Percentiles rank a stretch among this genome's conserved stretches.
Evolutionary conservation across 1,284 basidiomycete genomes (phyloP).

Genomic region (Flammula alnicola): DNA sequence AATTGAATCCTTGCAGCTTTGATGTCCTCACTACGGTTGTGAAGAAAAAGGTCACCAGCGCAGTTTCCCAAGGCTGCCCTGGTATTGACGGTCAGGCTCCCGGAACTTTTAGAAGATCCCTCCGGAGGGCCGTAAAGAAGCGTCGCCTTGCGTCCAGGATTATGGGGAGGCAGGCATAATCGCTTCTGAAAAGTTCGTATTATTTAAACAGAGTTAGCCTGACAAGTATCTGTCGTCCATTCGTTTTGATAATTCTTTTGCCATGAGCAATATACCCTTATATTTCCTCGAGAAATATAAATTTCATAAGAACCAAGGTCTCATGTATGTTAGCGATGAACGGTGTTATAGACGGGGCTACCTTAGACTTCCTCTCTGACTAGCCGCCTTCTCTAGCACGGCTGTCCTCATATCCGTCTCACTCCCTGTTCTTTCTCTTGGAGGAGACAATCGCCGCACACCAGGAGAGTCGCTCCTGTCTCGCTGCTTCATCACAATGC

Average conservation of each 20-base stretch:
- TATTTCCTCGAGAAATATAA: neutral
- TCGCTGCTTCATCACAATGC: slow-evolving; percentile 32
- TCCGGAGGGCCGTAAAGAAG: slow-evolving; percentile 15
- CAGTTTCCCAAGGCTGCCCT: slow-evolving; percentile 19
- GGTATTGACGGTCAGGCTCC: slow-evolving; percentile 29
- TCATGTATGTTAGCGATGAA: neutral
- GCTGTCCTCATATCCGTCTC: slow-evolving; percentile 28
- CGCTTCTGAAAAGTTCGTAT: neutral
- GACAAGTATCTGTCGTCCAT: slow-evolving; percentile 9
- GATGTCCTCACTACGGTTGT: slow-evolving; percentile 23
- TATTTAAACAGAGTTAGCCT: too few relatives aligned
- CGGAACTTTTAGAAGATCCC: slow-evolving; percentile 23
- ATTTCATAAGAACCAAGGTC: neutral
- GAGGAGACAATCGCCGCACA: neutral
- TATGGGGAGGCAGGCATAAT: slow-evolving; percentile 5
- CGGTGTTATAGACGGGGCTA: too few relatives aligned
- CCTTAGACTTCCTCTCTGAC: too few relatives aligned
- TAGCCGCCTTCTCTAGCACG: slow-evolving; percentile 26
- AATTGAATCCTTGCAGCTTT: slow-evolving; percentile 7
- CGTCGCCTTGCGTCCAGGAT: slow-evolving; percentile 18
- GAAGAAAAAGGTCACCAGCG: slow-evolving; percentile 13
- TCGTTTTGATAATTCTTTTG: neutral
- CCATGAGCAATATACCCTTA: neutral
- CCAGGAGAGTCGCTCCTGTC: slow-evolving; percentile 34
- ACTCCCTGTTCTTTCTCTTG: slow-evolving; percentile 10